Percentiles rank a stretch among this genome's conserved stretches.
Conservation (phyloP, 2,329 filamentous ascomycete species). For the Trichoderma atroviride region DNA sequence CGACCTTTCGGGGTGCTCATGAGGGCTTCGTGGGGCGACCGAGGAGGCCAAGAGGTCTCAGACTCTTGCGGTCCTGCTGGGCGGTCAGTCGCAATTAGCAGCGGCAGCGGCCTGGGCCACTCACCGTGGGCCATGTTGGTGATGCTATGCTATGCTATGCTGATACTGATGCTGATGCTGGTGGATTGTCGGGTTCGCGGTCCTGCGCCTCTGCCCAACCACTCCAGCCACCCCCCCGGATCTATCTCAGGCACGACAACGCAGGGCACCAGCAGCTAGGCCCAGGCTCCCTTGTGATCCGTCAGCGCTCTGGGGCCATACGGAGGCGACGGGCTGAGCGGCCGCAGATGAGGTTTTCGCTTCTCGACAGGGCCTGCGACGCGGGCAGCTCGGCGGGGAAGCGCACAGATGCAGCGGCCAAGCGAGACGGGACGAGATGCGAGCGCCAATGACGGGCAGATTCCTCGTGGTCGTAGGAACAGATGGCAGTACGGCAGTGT, state of each 20-base stretch:
- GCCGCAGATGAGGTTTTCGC: constrained; percentile 7
- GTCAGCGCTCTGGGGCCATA: constrained; percentile 21
- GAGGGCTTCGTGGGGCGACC: constrained; percentile 66
- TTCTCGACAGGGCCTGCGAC: neutral
- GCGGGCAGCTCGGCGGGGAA: constrained; percentile 7
- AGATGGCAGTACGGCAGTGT: neutral
- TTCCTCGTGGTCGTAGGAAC: neutral
- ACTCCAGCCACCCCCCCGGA: constrained; percentile 14
- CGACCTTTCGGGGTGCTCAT: constrained; percentile 76
- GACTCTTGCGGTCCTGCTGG: constrained; percentile 36
- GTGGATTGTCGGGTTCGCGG: constrained; percentile 9
- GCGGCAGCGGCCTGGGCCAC: constrained; percentile 10
- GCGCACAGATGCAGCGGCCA: constrained; percentile 6
- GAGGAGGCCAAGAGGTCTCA: constrained; percentile 65
- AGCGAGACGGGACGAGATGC: neutral
- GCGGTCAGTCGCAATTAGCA: constrained; percentile 21
- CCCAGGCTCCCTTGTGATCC: constrained; percentile 24
- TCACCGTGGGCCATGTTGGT: constrained; percentile 27
- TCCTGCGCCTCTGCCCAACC: constrained; percentile 23
- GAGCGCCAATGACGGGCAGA: neutral
- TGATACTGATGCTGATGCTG: neutral
- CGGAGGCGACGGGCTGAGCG: constrained; percentile 18
- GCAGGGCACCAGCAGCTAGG: constrained; percentile 26
- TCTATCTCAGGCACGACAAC: constrained; percentile 20
- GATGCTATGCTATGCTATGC: neutral